These are phyloP conservation scores for Aspergillus haitiensis DNA, from an alignment of 495 filamentous ascomycete genomes.

Conservation along the genomic window DNA sequence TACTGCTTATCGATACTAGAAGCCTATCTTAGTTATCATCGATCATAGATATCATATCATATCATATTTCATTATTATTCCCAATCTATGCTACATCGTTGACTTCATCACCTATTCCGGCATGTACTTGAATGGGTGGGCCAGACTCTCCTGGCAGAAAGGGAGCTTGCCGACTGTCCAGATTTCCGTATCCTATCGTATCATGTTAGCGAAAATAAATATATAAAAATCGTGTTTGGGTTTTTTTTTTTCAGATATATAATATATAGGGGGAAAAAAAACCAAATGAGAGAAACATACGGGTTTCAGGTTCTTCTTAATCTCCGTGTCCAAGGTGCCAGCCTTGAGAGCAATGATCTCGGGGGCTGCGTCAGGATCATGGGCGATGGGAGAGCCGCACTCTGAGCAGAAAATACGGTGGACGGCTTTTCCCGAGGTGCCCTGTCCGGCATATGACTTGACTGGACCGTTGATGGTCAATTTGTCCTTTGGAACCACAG, in stretches of 20 bases:
- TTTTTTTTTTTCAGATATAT: background rate
- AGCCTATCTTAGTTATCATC: too few species aligned
- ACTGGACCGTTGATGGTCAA: slow-evolving; percentile 59
- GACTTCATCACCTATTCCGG: slow-evolving; percentile 46
- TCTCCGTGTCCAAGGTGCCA: slow-evolving; percentile 58
- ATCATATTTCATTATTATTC: slow-evolving; percentile 15
- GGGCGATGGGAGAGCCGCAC: slow-evolving; percentile 68
- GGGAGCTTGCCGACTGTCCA: slow-evolving; percentile 68
- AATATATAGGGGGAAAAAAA: background rate
- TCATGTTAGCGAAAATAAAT: slow-evolving; percentile 3
- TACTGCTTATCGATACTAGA: too few species aligned
- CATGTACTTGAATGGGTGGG: slow-evolving; percentile 61
- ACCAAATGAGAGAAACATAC: slow-evolving; percentile 36
- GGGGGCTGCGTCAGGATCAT: slow-evolving; percentile 66
- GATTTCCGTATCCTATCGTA: slow-evolving; percentile 61
- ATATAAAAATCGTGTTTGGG: background rate
- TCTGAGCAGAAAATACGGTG: slow-evolving; percentile 68
- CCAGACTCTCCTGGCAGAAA: slow-evolving; percentile 65
- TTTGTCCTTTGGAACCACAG: slow-evolving; percentile 62
- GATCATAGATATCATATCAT: too few species aligned
- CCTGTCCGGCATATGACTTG: slow-evolving; percentile 60
- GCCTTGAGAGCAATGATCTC: slow-evolving; percentile 70
- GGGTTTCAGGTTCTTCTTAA: slow-evolving; percentile 68
- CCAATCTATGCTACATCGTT: background rate
- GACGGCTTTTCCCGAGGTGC: slow-evolving; percentile 57